phyloP scores from a whole-genome alignment of 2,329 filamentous ascomycete genomes.

The Neopestalotiopsis clavispora region DNA sequence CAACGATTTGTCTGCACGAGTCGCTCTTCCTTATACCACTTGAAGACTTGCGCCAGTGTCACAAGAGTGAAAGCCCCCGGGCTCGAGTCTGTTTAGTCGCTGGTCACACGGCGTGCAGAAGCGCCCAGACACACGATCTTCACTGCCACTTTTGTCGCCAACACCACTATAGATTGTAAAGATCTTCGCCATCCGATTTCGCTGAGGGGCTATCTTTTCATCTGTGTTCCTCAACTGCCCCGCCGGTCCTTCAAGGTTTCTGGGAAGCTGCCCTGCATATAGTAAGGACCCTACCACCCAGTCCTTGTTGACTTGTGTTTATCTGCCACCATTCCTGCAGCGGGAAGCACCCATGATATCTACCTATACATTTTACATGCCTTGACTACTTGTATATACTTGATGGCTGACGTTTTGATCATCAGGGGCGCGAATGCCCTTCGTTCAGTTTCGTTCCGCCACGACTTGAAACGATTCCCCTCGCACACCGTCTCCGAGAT shows the following conservation, averaged over 20 bases:
- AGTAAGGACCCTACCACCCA: background rate
- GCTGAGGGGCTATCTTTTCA: background rate
- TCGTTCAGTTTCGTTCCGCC: conserved; percentile 44
- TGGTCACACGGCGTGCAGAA: background rate
- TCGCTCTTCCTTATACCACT: background rate
- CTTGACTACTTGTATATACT: background rate
- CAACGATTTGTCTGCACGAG: background rate
- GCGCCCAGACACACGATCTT: background rate
- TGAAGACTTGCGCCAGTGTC: background rate
- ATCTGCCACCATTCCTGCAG: background rate
- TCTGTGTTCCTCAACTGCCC: background rate
- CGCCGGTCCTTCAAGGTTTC: background rate
- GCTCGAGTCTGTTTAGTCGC: background rate
- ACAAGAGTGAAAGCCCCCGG: background rate
- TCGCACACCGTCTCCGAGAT: conserved; percentile 46
- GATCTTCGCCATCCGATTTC: conserved; percentile 1
- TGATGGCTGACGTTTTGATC: conserved; percentile 48
- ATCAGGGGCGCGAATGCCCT: conserved; percentile 46
- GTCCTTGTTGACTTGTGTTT: background rate
- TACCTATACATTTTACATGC: background rate
- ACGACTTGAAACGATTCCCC: conserved; percentile 40
- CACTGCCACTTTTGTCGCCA: background rate
- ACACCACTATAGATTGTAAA: background rate
- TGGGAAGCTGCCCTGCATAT: background rate
- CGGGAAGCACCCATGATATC: background rate